Evolutionary conservation across 169 alveolate genomes (phyloP).

Genomic region (Plasmodium yoelii): DNA sequence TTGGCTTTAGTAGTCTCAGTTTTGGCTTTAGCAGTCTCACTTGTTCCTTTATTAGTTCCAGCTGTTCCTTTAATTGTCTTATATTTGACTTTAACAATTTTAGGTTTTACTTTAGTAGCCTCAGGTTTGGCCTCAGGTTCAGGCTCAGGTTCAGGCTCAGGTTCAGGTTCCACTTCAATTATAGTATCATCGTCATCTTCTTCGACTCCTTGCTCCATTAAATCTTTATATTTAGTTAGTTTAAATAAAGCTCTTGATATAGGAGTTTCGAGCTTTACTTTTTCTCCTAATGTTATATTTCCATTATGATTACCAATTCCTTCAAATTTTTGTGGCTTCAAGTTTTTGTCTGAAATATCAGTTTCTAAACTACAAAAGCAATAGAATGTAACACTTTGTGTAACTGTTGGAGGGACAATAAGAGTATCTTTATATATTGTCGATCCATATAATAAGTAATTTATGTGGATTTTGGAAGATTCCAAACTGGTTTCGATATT

Average conservation of each 20-base stretch:
- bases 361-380: constrained; percentile 47
- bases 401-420: constrained; percentile 38
- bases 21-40: not conserved
- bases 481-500: not conserved
- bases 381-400: constrained; percentile 12
- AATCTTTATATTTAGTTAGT: constrained; percentile 9
- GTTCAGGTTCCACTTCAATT: not conserved
- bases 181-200: not conserved
- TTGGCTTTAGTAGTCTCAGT: not conserved
- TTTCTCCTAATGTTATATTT: not conserved
- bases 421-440: constrained; percentile 42
- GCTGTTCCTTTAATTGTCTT: too few species aligned
- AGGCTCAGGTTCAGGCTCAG: not conserved
- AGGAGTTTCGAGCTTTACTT: not conserved
- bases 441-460: constrained; percentile 41
- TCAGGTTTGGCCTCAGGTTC: not conserved
- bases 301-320: not conserved
- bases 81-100: not conserved
- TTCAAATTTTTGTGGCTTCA: not conserved
- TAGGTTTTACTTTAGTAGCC: not conserved
- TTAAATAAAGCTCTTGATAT: constrained; percentile 25
- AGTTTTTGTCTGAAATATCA: not conserved
- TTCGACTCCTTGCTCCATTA: constrained; percentile 13
- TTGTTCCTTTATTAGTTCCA: not conserved
- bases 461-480: constrained; percentile 5